Base-by-base conservation (phyloP, 2,329 filamentous ascomycete genomes). In the Colletotrichum gloeosporioides region DNA sequence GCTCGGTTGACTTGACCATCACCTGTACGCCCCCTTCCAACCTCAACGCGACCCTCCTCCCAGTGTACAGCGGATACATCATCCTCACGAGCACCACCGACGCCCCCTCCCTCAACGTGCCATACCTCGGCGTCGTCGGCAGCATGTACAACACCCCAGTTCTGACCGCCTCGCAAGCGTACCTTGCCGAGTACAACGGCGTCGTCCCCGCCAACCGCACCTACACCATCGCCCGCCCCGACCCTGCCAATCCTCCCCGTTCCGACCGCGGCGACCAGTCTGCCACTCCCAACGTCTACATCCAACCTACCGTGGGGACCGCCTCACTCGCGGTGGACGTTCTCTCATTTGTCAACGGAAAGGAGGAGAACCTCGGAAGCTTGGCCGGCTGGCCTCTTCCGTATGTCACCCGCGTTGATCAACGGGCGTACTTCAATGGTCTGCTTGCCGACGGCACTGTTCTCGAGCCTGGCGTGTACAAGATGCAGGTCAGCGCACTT, bases 381-480 rank as follows among this genome's bases (percentile, higher is more conserved):
- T 3, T 73, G 18, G 71, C 71, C 3, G 71, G 71, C 6, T 73
- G 71, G 71, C 71, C 71, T 39, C 36, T 73, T 12, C 13, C 25
- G 80, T 9, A 66, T 66, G 0, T 36, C 2, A 29, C 71, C 7
- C 71, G 71, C 3, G 15, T 49, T 4, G 57, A 64, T 2, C 57
- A 69, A n/a, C 55, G 65, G 2, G 71, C 71, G 7, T 73, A 27
- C 66, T 92, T 88, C 84, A 86, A 88, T 61, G 90, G 90, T 6
- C 81, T 83, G 64, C 82, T 91, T 6, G 82, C 83, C 0, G 85
- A 88, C 16, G 88, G 88, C 10, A 84, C 79, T 1, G 90, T 88
- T 72, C 89, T 86, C 2, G 86, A 88, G 0, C 82, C 85, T 1
- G 90, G 89, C 8, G 78, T 80, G 22, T 92, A 92, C 80, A 87